Percentiles rank a stretch among this genome's conserved stretches.
phyloP scores from a whole-genome alignment of 306 rosid species.

The Trifolium repens region DNA sequence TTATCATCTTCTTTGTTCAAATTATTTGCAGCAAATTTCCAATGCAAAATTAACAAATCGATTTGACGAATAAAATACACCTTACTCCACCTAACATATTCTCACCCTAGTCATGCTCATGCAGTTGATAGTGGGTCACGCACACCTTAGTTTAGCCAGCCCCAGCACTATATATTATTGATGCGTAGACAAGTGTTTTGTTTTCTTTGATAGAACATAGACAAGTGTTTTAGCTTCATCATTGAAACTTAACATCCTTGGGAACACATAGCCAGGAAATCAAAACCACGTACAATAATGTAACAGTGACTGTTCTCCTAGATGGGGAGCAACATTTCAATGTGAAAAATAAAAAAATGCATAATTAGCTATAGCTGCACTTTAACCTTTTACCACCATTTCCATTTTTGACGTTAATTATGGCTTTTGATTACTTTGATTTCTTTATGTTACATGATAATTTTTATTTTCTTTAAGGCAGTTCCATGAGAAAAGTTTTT shows the following conservation, averaged over 20 bases:
- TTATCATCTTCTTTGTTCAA: too few species aligned
- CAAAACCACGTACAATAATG: not conserved
- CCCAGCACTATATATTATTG: constrained; percentile 30
- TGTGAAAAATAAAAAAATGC: not conserved
- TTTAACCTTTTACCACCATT: not conserved
- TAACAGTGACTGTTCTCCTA: not conserved
- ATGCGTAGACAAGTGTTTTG: constrained; percentile 35
- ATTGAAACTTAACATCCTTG: not conserved
- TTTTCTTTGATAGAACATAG: not conserved
- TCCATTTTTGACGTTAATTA: not conserved
- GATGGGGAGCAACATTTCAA: not conserved
- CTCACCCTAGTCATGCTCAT: constrained; percentile 15
- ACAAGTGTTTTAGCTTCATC: constrained; percentile 5
- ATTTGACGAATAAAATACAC: too few species aligned
- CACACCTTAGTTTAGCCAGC: constrained; percentile 38
- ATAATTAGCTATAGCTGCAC: constrained; percentile 2
- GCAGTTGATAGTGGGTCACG: constrained; percentile 47
- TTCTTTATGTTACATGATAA: not conserved
- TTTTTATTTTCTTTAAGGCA: too few species aligned
- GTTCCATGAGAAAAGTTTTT: too few species aligned
- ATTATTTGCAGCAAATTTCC: too few species aligned
- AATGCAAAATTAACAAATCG: too few species aligned
- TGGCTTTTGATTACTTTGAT: not conserved
- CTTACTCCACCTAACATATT: too few species aligned
- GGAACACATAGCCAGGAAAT: not conserved